Percentiles rank a stretch among this genome's conserved stretches.
Conservation (phyloP, 2,329 filamentous ascomycete genomes). For the Thielaviopsis cerberus region DNA sequence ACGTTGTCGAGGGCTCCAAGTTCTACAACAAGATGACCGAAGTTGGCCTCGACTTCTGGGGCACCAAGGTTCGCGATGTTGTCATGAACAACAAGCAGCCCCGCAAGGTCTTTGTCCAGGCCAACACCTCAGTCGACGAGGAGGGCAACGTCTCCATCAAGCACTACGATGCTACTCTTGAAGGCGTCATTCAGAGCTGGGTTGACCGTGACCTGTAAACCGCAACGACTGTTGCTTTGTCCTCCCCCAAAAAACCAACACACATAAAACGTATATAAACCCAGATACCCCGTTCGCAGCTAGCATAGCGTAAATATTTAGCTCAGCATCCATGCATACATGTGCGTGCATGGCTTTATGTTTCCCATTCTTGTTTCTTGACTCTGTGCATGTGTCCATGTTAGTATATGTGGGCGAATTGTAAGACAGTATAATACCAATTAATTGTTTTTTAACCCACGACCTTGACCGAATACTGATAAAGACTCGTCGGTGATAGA, state of each 20-base stretch:
- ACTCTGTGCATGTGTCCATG: too few species aligned
- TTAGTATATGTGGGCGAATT: too few species aligned
- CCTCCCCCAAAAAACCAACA: not conserved
- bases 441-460: too few species aligned
- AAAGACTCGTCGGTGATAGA: too few species aligned
- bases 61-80: slow-evolving; percentile 55
- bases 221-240: not conserved
- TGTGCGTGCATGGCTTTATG: too few species aligned
- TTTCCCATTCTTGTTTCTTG: too few species aligned
- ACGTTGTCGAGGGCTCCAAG: slow-evolving; percentile 55
- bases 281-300: not conserved
- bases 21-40: slow-evolving; percentile 72
- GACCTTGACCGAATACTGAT: too few species aligned
- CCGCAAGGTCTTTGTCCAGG: slow-evolving; percentile 84
- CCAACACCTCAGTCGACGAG: slow-evolving; percentile 59
- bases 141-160: slow-evolving; percentile 56
- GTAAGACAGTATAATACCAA: too few species aligned
- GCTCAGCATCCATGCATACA: not conserved
- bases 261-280: not conserved
- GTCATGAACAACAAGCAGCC: slow-evolving; percentile 63
- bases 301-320: slow-evolving; percentile 2
- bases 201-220: slow-evolving; percentile 38
- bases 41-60: slow-evolving; percentile 70
- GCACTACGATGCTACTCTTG: slow-evolving; percentile 67
- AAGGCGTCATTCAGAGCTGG: slow-evolving; percentile 73